Base-by-base conservation (phyloP, 2,329 filamentous ascomycete species). In the Colletotrichum filicis region DNA sequence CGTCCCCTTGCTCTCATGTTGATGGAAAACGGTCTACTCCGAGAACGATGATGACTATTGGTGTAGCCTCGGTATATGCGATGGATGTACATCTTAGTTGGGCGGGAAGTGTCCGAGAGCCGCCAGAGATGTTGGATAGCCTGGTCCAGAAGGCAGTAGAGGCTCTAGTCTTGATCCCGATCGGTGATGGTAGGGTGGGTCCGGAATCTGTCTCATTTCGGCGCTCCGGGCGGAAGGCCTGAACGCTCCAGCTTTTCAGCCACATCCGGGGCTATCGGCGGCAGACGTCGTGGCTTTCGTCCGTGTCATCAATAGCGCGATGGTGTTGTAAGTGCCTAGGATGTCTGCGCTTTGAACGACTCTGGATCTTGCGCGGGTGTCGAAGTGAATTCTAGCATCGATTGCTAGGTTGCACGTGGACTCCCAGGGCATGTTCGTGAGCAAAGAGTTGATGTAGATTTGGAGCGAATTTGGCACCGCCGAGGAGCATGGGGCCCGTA, bases 141-240 rank as follows among this genome's bases (percentile, higher is more conserved):
- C 42, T 28, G 11, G 19, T 56, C 58, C 7, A 42, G 55, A 37
- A 12, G 12, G 42, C n/a, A 52, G 64, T 35, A 35, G 42, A 59
- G 2, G 2, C 14, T 14, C 37, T 19, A 37, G 56, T 35, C 35
- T 24, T 49, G 1, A 49, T 11, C 57, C 28, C 55, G 32, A 60
- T 53, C 30, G 53, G 30, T 28, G 22, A 55, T 42, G 30, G 28
- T 53, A 30, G 37, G 37, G n/a, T 63, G 35, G 52, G 11, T 37
- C 28, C 35, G 62, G 61, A 56, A 32, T 19, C 46, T 52, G 35
- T 28, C 46, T 72, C 53, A 53, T 69, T 62, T 72, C 53, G 69
- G 49, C 22, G 53, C 28, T 59, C 30, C 53, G 14, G 16, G 56
- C n/a, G 53, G 66, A 30, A 11, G 53, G 14, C n/a, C 53, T 32